Evolutionary conservation across 75 land plant species (phyloP), one percentile per base, ranked within the genome.

Genomic region (Azolla pinnata): DNA sequence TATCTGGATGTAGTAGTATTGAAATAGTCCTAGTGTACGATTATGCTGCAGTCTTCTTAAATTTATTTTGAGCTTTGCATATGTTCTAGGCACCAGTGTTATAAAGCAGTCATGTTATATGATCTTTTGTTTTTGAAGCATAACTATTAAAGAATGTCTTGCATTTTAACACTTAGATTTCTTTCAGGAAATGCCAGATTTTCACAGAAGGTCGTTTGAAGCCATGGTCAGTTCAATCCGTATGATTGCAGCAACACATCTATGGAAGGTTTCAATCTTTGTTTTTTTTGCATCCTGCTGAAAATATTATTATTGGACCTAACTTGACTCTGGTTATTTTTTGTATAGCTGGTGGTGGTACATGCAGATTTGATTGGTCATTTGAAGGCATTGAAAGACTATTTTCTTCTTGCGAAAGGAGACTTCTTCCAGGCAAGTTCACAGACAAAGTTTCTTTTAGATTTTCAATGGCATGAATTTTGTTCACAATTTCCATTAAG

Each of bases 341-440:
- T 17, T 61, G 44, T 81, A 68, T 80, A 95, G 99, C 81, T 95
- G 72, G 96, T 95, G 60, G 96, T 95, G 34, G 79, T 95, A 17
- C 96, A 88, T 70, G 99, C 99, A 62, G 91, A 95, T 46, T 69
- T 95, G 44, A 81, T 79, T 79, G 99, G 99, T n/a, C 99, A 95
- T 66, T 55, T 95, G 58, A 95, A 81, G 61, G 96, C 99, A 31
- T 74, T 95, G 35, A 95, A 95, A 70, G 96, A 89, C 55, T 95
- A 95, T 63, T 95, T 95, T 60, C 88, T 95, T 40, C 75, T 95
- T 53, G 99, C 96, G 29, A 95, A 95, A 75, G 99, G 99, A 35
- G 99, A 95, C 57, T 95, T 95, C 48, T 93, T 95, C 73, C 99
- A 95, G 96, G 99, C 78, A 76, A 79, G 77, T 51, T 14, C 17